Percentiles rank a stretch among this genome's conserved stretches.
These are phyloP conservation scores for Coemansia sp. DNA, from an alignment of 192 early-diverging fungal genomes.

Conservation along the genomic window DNA sequence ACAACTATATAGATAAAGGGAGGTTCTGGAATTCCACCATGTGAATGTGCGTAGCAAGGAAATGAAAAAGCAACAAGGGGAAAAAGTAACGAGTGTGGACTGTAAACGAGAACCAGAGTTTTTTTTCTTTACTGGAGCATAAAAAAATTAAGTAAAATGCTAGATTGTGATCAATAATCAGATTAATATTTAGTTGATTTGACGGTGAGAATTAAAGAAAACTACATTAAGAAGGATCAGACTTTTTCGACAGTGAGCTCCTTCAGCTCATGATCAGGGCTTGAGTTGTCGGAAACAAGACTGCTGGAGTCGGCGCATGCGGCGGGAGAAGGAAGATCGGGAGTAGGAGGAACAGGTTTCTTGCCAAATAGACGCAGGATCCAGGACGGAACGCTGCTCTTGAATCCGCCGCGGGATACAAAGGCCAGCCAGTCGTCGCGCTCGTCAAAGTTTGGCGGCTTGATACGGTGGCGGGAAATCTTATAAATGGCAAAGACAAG, in stretches of 20 bases:
- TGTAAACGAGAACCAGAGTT: no score
- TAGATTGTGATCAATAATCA: no score
- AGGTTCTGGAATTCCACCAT: background rate
- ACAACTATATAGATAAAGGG: background rate
- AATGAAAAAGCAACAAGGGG: no score
- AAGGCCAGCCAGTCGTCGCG: slow-evolving; percentile 49
- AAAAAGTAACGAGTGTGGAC: no score
- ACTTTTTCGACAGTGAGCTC: slow-evolving; percentile 19
- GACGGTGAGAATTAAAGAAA: no score
- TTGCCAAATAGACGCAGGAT: slow-evolving; percentile 37
- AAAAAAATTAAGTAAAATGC: no score
- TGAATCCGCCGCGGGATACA: slow-evolving; percentile 31
- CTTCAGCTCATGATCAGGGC: background rate
- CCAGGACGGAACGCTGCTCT: slow-evolving; percentile 40
- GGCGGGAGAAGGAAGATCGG: background rate
- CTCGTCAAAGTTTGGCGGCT: slow-evolving; percentile 41
- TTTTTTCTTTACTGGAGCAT: no score
- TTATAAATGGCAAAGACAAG: slow-evolving; percentile 60
- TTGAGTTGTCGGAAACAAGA: background rate
- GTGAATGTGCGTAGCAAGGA: no score
- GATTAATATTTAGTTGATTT: no score
- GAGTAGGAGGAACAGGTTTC: slow-evolving; percentile 14
- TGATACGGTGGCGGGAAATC: slow-evolving; percentile 58
- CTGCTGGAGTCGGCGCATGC: background rate
- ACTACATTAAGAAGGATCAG: background rate